A percentile compares a stretch with the other conserved stretches of the same genome.
phyloP scores from a whole-genome alignment of 2,329 filamentous ascomycete genomes.

The Emmonsiellopsis sp. region DNA sequence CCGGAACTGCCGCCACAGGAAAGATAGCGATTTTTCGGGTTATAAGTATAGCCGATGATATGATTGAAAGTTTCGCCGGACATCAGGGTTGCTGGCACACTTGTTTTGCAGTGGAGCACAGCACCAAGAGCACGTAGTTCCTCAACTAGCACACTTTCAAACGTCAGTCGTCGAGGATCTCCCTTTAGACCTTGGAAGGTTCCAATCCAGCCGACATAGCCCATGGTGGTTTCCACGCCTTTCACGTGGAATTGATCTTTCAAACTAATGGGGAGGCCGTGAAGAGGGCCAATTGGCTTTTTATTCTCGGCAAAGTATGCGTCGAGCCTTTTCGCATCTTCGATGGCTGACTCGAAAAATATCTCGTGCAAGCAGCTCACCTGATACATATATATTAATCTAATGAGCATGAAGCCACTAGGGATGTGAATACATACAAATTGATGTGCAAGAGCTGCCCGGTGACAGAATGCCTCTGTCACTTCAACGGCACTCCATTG shows the following conservation, averaged over 20 bases:
- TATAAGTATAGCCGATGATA: constrained; percentile 49
- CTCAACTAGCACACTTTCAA: constrained; percentile 50
- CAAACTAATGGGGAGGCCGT: constrained; percentile 51
- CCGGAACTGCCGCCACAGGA: constrained; percentile 50
- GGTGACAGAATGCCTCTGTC: constrained; percentile 47
- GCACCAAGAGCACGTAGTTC: constrained; percentile 47
- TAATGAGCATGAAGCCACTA: neutral
- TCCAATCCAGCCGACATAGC: constrained; percentile 57
- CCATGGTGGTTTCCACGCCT: constrained; percentile 49
- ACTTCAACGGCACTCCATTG: constrained; percentile 49
- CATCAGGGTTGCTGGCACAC: constrained; percentile 48
- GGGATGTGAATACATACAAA: constrained; percentile 31
- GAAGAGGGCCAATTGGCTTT: constrained; percentile 47
- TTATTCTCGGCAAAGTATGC: constrained; percentile 33
- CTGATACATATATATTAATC: constrained; percentile 11
- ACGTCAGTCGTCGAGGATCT: constrained; percentile 38
- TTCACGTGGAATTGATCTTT: constrained; percentile 42
- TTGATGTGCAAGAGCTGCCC: constrained; percentile 50
- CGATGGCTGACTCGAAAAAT: constrained; percentile 44
- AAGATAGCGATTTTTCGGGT: constrained; percentile 47
- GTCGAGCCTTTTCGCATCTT: constrained; percentile 41
- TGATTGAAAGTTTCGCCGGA: constrained; percentile 52
- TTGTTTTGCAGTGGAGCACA: constrained; percentile 47
- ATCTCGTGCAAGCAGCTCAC: constrained; percentile 46
- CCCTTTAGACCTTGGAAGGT: constrained; percentile 48